Evolutionary conservation across 305 asterid species (phyloP), one percentile per base, ranked within the genome.

Genomic region (Fraxinus floribunda): DNA sequence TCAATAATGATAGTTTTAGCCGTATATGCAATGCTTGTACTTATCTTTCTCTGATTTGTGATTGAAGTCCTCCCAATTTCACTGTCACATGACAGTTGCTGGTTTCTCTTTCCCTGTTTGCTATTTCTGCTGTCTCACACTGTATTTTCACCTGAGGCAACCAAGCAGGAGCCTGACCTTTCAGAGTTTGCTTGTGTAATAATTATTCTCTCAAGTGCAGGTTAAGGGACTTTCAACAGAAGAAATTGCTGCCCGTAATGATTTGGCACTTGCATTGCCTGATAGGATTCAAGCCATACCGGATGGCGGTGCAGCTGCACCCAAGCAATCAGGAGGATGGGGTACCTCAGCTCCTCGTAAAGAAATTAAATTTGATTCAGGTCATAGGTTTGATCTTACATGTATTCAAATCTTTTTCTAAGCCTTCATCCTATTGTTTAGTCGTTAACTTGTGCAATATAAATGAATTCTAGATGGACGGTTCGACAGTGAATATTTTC

Each of bases 281-380:
- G 96, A 87, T 80, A 90, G 96, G 88, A 93, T 94, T 89, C 95
- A 88, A 87, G 91, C 94, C 86, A 94, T 94, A 87, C 97, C 96
- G 16, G 98, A 93, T 92, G 98, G 97, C 29, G 90, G 93, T 82
- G 87, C 96, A 79, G 86, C 94, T 89, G 89, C 93, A 72, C 93
- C 98, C 74, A 92, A 92, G 86, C 88, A 90, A 87, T 83, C 97
- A 81, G 91, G 93, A 62, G 97, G 94, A 32, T 95, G 98, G 98
- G 93, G 93, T 75, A 82, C 94, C 57, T 92, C 98, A 83, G 97
- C 95, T 83, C 90, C 97, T 87, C 97, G 94, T 52, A 80, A 92
- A 36, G 98, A 95, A 87, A 95, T 95, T 75, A 95, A 88, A 89
- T 93, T 93, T 86, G 97, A 90, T 87, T 93, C 98, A 87, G 98